Evolutionary conservation across 2,329 filamentous ascomycete species (phyloP), one percentile per base, ranked within the genome.

Genomic region (Colletotrichum theobromicola): DNA sequence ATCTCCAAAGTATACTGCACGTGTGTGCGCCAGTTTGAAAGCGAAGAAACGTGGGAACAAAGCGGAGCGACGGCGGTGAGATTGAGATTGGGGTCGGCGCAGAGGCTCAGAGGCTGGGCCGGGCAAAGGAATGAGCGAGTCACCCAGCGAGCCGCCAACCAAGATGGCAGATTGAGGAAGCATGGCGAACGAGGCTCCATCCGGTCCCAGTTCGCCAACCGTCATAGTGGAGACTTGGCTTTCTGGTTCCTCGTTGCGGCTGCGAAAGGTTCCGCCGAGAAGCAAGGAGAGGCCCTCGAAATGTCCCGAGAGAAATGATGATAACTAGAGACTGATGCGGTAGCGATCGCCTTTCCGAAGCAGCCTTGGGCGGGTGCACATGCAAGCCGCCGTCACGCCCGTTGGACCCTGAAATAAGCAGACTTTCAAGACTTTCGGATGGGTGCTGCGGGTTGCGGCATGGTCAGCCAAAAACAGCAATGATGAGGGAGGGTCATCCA

Each of bases 401-500:
- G 55, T 73, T 57, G 72, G 72, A 74, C 72, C 72, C 72, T 74
- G 67, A 71, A 68, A 68, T 68, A 50, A 68, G 66, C 66, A 68
- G 35, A 67, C 66, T 62, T 57, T 24, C 30, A 55, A 57, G 50
- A 34, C 30, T 53, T 28, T 67, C 50, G 46, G 64, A 35, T 26
- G 32, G 64, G 57, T 16, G 50, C 61, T 66, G 60, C 68, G 61
- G 68, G 57, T 13, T 65, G 60, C 68, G 50, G 68, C 67, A 61
- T 67, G 30, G 42, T 24, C 46, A 26, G 28, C 64, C 58, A 64
- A 55, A 64, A 16, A 37, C 18, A 64, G 24, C 46, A 61, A 61
- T 61, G 30, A 61, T 24, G 30, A 34, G 57, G 24, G 46, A 30
- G 18, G n/a, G 15, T 12, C 9, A 53, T 61, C 57, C 57, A 64